phyloP scores from a whole-genome alignment of 164 flowering plant genomes.

The Hamamelis virginiana region DNA sequence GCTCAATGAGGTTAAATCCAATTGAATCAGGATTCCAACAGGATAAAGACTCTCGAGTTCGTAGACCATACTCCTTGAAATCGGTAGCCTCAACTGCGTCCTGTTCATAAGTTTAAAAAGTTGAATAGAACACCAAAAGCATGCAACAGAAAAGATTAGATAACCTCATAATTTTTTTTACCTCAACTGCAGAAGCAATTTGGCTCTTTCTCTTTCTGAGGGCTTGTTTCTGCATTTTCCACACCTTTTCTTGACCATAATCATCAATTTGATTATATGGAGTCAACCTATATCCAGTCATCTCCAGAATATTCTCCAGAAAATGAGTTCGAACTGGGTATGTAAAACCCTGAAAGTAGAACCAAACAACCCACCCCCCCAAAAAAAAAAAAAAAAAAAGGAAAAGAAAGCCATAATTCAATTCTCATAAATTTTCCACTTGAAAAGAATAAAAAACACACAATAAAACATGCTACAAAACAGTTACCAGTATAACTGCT shows the following conservation, averaged over 20 bases:
- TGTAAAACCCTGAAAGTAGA: conserved; percentile 78
- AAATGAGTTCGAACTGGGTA: conserved; percentile 85
- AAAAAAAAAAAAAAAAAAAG: not conserved
- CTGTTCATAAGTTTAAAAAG: conserved; percentile 33
- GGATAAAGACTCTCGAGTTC: conserved; percentile 72
- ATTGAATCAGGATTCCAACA: conserved; percentile 97
- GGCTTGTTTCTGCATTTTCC: conserved; percentile 91
- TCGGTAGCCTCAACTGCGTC: conserved; percentile 75
- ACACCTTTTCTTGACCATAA: conserved; percentile 83
- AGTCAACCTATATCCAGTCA: conserved; percentile 77
- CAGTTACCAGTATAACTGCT: no score
- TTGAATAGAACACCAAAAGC: not conserved
- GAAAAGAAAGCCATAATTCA: not conserved
- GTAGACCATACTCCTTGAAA: conserved; percentile 51
- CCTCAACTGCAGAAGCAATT: conserved; percentile 90
- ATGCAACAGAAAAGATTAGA: not conserved
- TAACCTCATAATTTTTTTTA: conserved; percentile 22
- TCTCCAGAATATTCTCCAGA: conserved; percentile 81
- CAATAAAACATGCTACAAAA: no score
- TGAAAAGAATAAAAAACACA: no score
- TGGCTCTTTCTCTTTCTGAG: conserved; percentile 81
- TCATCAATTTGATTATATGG: conserved; percentile 87
- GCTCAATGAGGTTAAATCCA: conserved; percentile 90
- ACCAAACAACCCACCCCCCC: conserved; percentile 1
- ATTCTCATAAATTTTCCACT: no score